Evolutionary conservation across 805 yeast genomes (phyloP).

Genomic region (Lipomyces yamanashiensis): DNA sequence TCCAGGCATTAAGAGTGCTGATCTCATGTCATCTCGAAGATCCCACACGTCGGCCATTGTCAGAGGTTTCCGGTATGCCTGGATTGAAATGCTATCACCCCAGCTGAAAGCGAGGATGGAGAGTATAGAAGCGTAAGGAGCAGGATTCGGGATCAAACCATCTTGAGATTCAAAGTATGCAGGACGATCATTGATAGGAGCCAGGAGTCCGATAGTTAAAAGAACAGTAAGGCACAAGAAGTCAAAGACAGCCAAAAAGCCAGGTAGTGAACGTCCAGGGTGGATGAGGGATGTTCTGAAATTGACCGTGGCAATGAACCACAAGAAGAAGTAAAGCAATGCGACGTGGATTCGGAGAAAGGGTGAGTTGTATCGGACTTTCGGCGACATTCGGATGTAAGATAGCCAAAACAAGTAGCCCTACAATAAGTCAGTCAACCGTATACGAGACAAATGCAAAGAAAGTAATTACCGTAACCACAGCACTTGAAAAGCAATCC

Average conservation of each 20-base stretch:
- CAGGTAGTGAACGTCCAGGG: conserved; percentile 36
- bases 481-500: not conserved
- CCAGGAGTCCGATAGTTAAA: conserved; percentile 57
- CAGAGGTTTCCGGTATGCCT: conserved; percentile 63
- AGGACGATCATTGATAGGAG: conserved; percentile 71
- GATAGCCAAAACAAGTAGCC: conserved; percentile 37
- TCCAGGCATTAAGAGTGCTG: conserved; percentile 65
- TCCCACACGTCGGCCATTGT: conserved; percentile 80
- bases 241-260: conserved; percentile 32
- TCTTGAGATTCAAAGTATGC: conserved; percentile 49
- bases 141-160: conserved; percentile 74
- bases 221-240: conserved; percentile 53
- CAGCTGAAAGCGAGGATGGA: conserved; percentile 72
- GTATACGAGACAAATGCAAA: not conserved
- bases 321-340: conserved; percentile 34
- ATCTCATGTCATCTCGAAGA: conserved; percentile 75
- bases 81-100: conserved; percentile 71
- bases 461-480: conserved; percentile 20
- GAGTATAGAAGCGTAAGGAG: conserved; percentile 65
- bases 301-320: conserved; percentile 33
- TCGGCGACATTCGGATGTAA: conserved; percentile 31
- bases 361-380: conserved; percentile 30
- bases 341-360: conserved; percentile 40
- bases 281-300: conserved; percentile 41
- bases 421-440: conserved; percentile 33